Base-by-base conservation (phyloP, 805 yeast species). In the Candida glaebosa region DNA sequence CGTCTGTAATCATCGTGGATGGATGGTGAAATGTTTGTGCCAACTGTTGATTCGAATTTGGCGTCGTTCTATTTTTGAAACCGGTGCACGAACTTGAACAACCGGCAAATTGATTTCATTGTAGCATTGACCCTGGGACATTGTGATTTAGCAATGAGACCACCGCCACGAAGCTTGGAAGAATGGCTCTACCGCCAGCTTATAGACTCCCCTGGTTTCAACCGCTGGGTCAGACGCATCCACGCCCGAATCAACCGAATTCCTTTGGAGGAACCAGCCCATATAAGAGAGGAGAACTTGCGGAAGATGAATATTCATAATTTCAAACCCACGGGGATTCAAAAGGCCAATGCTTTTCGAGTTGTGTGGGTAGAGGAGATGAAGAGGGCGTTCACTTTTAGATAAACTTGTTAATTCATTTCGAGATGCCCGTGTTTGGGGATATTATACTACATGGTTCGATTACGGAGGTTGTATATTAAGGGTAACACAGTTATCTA, bases 1-100 rank as follows among this genome's bases (percentile, higher is more conserved):
- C 71, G 72, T 90, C 97, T 12, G 87, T 72, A 55, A 90, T 89
- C 96, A 90, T 90, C 37, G 14, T 49, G 37, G 17, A n/a, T n/a
- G n/a, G n/a, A n/a, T n/a, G n/a, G n/a, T n/a, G n/a, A 16, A 17
- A n/a, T 32, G 12, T 32, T 10, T 30, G 12, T 25, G n/a, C n/a
- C n/a, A n/a, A n/a, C 28, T 9, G 12, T 9, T 25, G 12, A 12
- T 25, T 25, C 28, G 28, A 25, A 25, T 9, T 25, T 9, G 28
- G 12, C 28, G 12, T 12, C 28, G 28, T 25, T 25, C 28, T 25
- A 25, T 25, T 9, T 25, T 25, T 25, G 9, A 12, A 25, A 9
- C 28, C 12, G n/a, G n/a, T n/a, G n/a, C n/a, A n/a, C n/a, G n/a
- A n/a, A n/a, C n/a, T n/a, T n/a, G n/a, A n/a, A n/a, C n/a, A n/a